Conservation (phyloP, 257 asterid species). For the Salvia splendens region DNA sequence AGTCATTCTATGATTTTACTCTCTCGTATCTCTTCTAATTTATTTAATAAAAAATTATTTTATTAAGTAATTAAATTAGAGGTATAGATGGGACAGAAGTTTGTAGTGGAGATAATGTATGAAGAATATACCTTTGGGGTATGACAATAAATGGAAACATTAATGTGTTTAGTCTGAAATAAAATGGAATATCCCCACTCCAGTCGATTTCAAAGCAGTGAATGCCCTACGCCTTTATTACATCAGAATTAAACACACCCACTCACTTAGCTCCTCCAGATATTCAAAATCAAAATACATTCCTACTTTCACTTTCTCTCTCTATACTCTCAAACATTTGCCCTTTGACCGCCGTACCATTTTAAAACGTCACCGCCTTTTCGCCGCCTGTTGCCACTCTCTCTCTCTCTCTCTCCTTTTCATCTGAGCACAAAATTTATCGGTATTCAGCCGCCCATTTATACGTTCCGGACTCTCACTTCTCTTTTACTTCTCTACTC, state of each 20-base stretch:
- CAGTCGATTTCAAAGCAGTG: slow-evolving; percentile 7
- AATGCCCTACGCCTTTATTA: slow-evolving; percentile 21
- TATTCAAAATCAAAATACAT: slow-evolving; percentile 19
- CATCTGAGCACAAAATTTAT: slow-evolving; percentile 23
- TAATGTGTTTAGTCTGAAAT: slow-evolving; percentile 32
- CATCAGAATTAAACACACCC: slow-evolving; percentile 4
- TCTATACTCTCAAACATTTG: slow-evolving; percentile 1
- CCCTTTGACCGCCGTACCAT: slow-evolving; percentile 57
- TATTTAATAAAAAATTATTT: too few relatives aligned
- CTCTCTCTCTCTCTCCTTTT: slow-evolving; percentile 22
- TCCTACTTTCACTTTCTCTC: slow-evolving; percentile 15
- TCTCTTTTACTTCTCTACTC: slow-evolving; percentile 28
- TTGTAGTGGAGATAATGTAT: too few relatives aligned
- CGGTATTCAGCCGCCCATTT: slow-evolving; percentile 13
- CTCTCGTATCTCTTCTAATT: too few relatives aligned
- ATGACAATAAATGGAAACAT: slow-evolving; percentile 30
- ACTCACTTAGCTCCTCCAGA: too few relatives aligned
- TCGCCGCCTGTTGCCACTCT: slow-evolving; percentile 42
- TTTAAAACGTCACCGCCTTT: slow-evolving; percentile 48
- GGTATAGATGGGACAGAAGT: too few relatives aligned
- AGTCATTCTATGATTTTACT: too few relatives aligned
- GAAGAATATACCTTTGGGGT: slow-evolving; percentile 11
- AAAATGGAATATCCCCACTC: slow-evolving; percentile 34
- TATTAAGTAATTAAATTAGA: too few relatives aligned
- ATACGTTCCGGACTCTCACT: slow-evolving; percentile 25